Conservation (phyloP, 441 rosid genomes). For the Pelargonium cotyledonis region DNA sequence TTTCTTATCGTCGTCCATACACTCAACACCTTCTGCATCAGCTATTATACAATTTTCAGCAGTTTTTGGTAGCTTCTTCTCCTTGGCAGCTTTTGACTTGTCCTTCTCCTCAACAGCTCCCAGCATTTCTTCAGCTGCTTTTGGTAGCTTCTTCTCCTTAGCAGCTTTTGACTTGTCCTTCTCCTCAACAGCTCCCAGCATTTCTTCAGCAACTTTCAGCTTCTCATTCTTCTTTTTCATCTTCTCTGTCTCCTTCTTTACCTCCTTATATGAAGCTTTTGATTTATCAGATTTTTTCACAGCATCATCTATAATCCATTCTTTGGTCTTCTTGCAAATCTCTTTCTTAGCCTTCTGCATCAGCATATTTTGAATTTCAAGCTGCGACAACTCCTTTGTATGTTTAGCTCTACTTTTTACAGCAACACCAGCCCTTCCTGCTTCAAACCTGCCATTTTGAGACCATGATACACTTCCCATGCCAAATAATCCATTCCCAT, state of each 20-base stretch:
- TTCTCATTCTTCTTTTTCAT: background rate
- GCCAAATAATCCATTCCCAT: constrained; percentile 12
- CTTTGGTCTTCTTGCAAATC: constrained; percentile 23
- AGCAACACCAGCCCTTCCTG: constrained; percentile 17
- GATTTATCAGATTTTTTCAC: constrained; percentile 8
- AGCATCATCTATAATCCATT: constrained; percentile 13
- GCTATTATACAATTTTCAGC: constrained; percentile 4
- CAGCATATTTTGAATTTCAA: constrained; percentile 26
- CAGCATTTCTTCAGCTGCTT: background rate
- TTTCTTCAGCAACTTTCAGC: background rate
- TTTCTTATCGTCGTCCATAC: constrained; percentile 11
- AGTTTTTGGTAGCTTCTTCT: constrained; percentile 12
- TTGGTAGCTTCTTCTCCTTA: constrained; percentile 1
- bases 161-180: background rate
- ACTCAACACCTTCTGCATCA: constrained; percentile 3
- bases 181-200: background rate
- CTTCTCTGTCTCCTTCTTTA: constrained; percentile 12
- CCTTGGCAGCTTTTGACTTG: background rate
- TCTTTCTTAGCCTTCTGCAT: constrained; percentile 33
- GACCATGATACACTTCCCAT: constrained; percentile 13
- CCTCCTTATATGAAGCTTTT: constrained; percentile 17
- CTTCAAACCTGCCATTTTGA: constrained; percentile 19
- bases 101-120: background rate
- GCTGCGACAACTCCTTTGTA: constrained; percentile 24
- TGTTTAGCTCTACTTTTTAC: constrained; percentile 3